Base-by-base conservation (phyloP, 1,139 yeast genomes). In the Hansenula sp. region DNA sequence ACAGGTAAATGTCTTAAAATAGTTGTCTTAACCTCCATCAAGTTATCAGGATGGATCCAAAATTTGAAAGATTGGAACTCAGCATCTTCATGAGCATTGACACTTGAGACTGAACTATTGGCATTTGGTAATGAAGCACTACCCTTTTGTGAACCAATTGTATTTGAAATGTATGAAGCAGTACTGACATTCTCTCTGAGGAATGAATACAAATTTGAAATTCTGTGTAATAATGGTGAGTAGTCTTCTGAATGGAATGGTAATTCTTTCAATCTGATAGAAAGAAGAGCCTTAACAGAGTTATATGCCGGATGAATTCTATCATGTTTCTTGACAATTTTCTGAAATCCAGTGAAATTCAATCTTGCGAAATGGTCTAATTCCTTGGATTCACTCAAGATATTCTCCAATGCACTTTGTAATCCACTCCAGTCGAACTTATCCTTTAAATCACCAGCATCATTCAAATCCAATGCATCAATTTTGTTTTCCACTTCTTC, bases 201-300 rank as follows among this genome's bases (percentile, higher is more conserved):
- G 48, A 86, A 82, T 45, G 87, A 82, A 68, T 87, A 90, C 40
- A 92, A 69, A 9, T 83, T 76, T 14, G 95, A 85, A 33, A 90
- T 76, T 57, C 92, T 81, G 69, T 84, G 86, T 53, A 92, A 69
- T 48, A 90, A 71, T 2, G 98, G 98, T 37, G 95, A 83, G 62
- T 92, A 89, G 66, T 90, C 97, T 65, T 92, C 98, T 16, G 90
- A 79, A 61, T 90, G 95, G 73, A 90, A 85, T 1, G 98, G 97
- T 55, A 90, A 71, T 39, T 82, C 82, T 60, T 82, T 83, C 62
- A 92, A 73, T 56, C 98, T 75, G 32, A 92, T 97, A 51, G 87
- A 87, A 53, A 92, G 69, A 56, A 92, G 68, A 0, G 97, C 96
- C 61, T 81, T 83, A 29, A 92, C 97, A 25, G 92, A 83, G 10